phyloP scores from a whole-genome alignment of 2,329 filamentous ascomycete genomes.

The Aspergillus ustus region DNA sequence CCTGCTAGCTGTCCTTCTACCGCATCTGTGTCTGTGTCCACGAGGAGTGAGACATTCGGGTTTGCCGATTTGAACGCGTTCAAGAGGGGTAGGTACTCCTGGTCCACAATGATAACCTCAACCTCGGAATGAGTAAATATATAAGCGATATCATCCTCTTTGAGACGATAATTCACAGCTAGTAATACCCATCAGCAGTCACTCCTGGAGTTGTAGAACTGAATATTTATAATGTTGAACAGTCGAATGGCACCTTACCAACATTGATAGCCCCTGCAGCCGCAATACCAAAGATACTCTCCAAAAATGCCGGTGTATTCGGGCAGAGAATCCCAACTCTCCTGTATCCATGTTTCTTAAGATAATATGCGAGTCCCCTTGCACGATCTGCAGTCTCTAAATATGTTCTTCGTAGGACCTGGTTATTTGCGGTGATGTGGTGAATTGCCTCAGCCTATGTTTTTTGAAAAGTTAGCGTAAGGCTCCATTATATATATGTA shows the following conservation, averaged over 20 bases:
- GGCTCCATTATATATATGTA: not conserved
- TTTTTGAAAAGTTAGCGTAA: not conserved
- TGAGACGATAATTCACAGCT: constrained; percentile 74
- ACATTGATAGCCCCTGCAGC: constrained; percentile 81
- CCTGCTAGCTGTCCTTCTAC: constrained; percentile 75
- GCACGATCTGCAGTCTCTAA: constrained; percentile 82
- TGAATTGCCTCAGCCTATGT: constrained; percentile 75
- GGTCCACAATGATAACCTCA: constrained; percentile 84
- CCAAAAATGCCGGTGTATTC: constrained; percentile 93
- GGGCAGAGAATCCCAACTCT: constrained; percentile 85
- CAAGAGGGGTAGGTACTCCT: constrained; percentile 75
- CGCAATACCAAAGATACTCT: constrained; percentile 84
- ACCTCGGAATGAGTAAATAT: constrained; percentile 88
- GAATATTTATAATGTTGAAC: not conserved
- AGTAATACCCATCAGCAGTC: constrained; percentile 6
- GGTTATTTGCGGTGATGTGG: constrained; percentile 79
- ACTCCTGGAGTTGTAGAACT: not conserved
- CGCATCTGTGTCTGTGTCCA: constrained; percentile 84
- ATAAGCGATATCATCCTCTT: constrained; percentile 83
- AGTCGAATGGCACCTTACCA: constrained; percentile 40
- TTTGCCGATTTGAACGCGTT: constrained; percentile 66
- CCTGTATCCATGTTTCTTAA: constrained; percentile 73
- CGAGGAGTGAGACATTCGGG: constrained; percentile 69
- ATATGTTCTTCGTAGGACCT: constrained; percentile 76
- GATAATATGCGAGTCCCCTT: constrained; percentile 83